These are phyloP conservation scores for Symbiodinium natans DNA, from an alignment of 73 alveolate genomes.

Conservation along the genomic window DNA sequence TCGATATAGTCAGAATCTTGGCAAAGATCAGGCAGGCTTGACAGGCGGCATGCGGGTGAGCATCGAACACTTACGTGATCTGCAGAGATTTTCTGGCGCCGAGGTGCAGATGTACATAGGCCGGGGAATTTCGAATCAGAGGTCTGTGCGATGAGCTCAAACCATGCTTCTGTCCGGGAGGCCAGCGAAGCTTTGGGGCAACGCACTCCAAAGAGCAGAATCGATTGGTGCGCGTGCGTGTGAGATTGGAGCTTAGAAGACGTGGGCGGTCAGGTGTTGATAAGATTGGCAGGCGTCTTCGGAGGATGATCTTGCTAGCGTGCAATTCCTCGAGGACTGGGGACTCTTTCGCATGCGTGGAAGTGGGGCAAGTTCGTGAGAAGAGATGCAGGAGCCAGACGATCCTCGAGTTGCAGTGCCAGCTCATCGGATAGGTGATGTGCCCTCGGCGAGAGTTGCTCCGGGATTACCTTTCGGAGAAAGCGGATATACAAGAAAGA, in stretches of 20 bases:
- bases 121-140: background rate
- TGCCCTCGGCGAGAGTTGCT: background rate
- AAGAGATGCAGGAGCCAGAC: slow-evolving; percentile 35
- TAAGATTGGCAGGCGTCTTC: background rate
- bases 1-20: too few species aligned
- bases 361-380: too few species aligned
- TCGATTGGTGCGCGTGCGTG: background rate
- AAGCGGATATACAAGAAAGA: too few species aligned
- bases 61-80: too few species aligned
- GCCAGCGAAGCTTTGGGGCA: background rate
- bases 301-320: background rate
- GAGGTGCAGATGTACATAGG: slow-evolving; percentile 12
- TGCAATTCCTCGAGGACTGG: background rate
- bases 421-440: slow-evolving; percentile 83
- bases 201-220: slow-evolving; percentile 2
- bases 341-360: too few species aligned
- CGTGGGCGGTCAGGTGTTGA: too few species aligned
- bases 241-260: too few species aligned
- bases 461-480: too few species aligned
- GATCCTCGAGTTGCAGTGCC: slow-evolving; percentile 84
- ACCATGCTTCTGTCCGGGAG: background rate
- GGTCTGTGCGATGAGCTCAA: too few species aligned
- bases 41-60: too few species aligned
- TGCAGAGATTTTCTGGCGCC: background rate
- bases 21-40: too few species aligned